Base-by-base conservation (phyloP, 148 eudicot species). In the Cornus suecica region DNA sequence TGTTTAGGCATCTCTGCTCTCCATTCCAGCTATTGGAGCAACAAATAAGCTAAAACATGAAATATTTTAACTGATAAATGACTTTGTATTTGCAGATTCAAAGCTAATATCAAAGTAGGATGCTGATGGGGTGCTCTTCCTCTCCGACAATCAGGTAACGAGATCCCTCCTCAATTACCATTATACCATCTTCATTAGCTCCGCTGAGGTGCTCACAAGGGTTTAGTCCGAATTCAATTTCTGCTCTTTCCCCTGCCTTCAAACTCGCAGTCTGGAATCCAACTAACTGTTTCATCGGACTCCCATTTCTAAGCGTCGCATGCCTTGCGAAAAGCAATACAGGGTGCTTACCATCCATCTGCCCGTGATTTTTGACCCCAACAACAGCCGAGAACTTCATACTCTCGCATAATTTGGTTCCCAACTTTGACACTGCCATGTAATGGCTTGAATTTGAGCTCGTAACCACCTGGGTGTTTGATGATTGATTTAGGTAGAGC, bases 141-240 rank as follows among this genome's bases (percentile, higher is more conserved):
- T 92, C 97, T 60, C 91, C 97, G 25, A 91, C 92, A 29, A 81
- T 76, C 63, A 94, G 75, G 65, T 70, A 84, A 68, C 83, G 87
- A 71, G 85, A 81, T 75, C 99, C 97, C 73, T 85, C 91, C 77
- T 90, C 86, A 13, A 91, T 83, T 37, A 87, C 78, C 94, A 94
- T 87, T 30, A 81, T 64, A 29, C 94, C 97, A 69, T 88, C 83
- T 81, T 86, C 82, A 61, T 87, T 76, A 34, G 96, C 99, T 48
- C 76, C 77, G 41, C 91, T 87, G 3, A 94, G 79, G 71, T 94
- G 99, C 85, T 92, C 88, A 80, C 99, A 94, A 29, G 99, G 94
- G 73, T 81, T 91, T 63, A 94, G 48, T 16, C 71, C 82, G 68
- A 92, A 92, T 45, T 82, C 85, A 31, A 94, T 22, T 25, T 88